Base-by-base conservation (phyloP, 2,329 filamentous ascomycete genomes). In the Botrytis paeoniae region DNA sequence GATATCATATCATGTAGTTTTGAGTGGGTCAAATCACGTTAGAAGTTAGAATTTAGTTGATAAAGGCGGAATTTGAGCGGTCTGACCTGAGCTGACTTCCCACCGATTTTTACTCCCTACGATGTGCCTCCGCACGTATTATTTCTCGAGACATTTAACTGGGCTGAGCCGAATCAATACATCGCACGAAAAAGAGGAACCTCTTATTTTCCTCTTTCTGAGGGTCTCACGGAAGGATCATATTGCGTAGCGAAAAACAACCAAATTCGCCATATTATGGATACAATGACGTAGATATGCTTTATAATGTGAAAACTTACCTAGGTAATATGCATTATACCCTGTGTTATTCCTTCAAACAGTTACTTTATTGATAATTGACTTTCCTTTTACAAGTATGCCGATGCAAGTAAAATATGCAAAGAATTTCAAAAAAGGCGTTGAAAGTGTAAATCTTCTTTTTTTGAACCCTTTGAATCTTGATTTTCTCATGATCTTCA, bases 221-320 rank as follows among this genome's bases (percentile, higher is more conserved):
- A 57, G 65, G 65, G 48, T 68, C 65, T 51, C 29, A 41, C 45
- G 37, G 65, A 69, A 41, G 65, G 48, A 69, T 69, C 48, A 32
- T 59, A 57, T 57, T 57, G n/a, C 51, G 51, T 69, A 69, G 64
- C 64, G 35, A 54, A 68, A 32, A 68, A 29, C 35, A 37, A 68
- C 48, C 45, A 68, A 68, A 32, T 68, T 68, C 35, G 64, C 64
- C 48, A 68, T 68, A 57, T 29, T 69, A 69, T 69, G 65, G 65
- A n/a, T 69, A 68, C 20, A 32, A 69, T 69, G 65, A 69, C 65
- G 65, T 69, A 57, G 48, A 57, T 32, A 18, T 12, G 18, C 48
- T 57, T 18, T 5, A 57, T 41, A 51, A 51, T 68, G 48, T 48
- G n/a, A 68, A 54, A 16, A 22, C 16, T 7, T 41, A 29, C n/a